Percentiles rank a stretch among this genome's conserved stretches.
phyloP scores from a whole-genome alignment of 768 basidiomycete species.

The Neoboletus magnificus region DNA sequence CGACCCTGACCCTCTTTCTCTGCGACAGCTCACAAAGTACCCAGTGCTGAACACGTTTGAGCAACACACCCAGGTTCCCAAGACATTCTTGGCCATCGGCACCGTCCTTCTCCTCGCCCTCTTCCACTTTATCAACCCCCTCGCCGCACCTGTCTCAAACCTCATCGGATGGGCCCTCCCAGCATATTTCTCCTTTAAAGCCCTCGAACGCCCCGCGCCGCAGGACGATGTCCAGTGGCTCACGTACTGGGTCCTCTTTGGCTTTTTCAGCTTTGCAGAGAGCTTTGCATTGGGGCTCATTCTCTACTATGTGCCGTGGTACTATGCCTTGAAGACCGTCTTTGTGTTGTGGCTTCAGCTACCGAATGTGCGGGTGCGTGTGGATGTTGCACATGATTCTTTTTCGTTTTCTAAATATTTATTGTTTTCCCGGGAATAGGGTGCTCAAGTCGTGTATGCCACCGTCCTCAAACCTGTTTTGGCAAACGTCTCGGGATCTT shows the following conservation, averaged over 20 bases:
- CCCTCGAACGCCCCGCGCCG: conserved; percentile 80
- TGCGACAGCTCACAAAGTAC: conserved; percentile 75
- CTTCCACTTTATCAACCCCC: conserved; percentile 84
- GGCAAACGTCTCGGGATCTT: conserved; percentile 51
- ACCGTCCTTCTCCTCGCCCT: conserved; percentile 60
- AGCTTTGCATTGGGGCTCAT: conserved; percentile 77
- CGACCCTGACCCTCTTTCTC: conserved; percentile 1
- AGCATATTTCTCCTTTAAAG: conserved; percentile 92
- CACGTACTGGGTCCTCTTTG: conserved; percentile 96
- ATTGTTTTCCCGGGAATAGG: conserved; percentile 44
- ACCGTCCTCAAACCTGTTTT: conserved; percentile 78
- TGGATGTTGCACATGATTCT: neutral
- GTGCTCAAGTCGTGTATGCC: conserved; percentile 80
- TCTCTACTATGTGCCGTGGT: conserved; percentile 93
- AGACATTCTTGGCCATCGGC: conserved; percentile 84
- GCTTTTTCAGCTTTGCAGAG: conserved; percentile 91
- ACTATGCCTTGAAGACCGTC: conserved; percentile 87
- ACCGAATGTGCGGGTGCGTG: conserved; percentile 75
- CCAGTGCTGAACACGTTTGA: conserved; percentile 81
- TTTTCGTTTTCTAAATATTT: neutral
- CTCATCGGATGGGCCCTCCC: conserved; percentile 93
- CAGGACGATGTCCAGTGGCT: conserved; percentile 94
- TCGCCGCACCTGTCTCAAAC: conserved; percentile 91
- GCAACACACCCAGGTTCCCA: conserved; percentile 88
- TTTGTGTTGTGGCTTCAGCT: conserved; percentile 94